Evolutionary conservation across 1,284 basidiomycete genomes (phyloP).

Genomic region (Leccinum griseonigrum): DNA sequence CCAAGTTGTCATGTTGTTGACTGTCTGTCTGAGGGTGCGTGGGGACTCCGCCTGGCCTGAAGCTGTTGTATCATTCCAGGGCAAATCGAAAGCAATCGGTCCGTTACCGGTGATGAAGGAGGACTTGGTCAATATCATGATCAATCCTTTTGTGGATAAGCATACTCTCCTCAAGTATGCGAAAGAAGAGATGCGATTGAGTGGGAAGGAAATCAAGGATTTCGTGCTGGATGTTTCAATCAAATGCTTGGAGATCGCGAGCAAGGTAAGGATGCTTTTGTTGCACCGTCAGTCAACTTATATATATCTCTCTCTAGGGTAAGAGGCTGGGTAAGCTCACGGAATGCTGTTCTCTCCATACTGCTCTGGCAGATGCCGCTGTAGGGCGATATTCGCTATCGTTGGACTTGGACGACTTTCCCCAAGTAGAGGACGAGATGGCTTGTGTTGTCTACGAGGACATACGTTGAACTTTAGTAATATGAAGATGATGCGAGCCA

Average conservation of each 20-base stretch:
- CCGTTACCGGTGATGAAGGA: constrained; percentile 52
- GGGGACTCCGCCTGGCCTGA: constrained; percentile 31
- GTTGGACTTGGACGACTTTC: constrained; percentile 46
- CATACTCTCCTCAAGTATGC: constrained; percentile 56
- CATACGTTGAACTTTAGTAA: constrained; percentile 48
- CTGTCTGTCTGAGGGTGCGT: constrained; percentile 47
- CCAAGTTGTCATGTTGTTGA: constrained; percentile 64
- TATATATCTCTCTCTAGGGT: constrained; percentile 49
- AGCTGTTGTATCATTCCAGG: constrained; percentile 32
- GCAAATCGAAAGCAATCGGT: constrained; percentile 48
- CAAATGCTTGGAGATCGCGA: constrained; percentile 57
- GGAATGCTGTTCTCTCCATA: constrained; percentile 38
- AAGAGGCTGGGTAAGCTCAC: constrained; percentile 58
- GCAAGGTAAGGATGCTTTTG: constrained; percentile 46
- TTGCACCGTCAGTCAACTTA: constrained; percentile 9
- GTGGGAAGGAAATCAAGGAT: constrained; percentile 38
- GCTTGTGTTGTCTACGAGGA: constrained; percentile 42
- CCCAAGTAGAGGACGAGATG: constrained; percentile 45
- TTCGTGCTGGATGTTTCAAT: constrained; percentile 54
- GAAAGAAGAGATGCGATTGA: constrained; percentile 44
- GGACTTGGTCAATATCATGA: constrained; percentile 60
- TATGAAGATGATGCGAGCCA: constrained; percentile 26
- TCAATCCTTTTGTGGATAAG: constrained; percentile 67
- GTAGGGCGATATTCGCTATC: constrained; percentile 48
- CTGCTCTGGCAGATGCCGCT: constrained; percentile 42